Base-by-base conservation (phyloP, 2,329 filamentous ascomycete species). In the Penicillium nordicum region DNA sequence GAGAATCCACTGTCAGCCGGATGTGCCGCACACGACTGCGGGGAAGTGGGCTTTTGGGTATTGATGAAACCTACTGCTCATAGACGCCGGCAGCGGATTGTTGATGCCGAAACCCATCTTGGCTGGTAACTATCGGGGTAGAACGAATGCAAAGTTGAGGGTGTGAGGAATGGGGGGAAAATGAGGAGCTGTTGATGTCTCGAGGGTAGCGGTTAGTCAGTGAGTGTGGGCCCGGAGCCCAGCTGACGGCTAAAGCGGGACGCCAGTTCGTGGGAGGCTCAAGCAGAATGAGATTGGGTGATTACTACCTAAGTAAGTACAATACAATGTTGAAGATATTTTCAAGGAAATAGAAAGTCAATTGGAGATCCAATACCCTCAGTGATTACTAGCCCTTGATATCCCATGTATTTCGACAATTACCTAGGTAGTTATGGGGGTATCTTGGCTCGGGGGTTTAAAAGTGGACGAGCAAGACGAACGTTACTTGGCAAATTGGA, bases 61-160 rank as follows among this genome's bases (percentile, higher is more conserved):
- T 44, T 36, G 56, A 56, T 38, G 23, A 29, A 36, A 75, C 77
- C 52, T 73, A 79, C 78, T 80, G 66, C 68, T 69, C 69, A 80
- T 70, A 57, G 78, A 80, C 54, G 78, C 75, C 57, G 78, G 78
- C 57, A 80, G 68, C 41, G 78, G 76, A 63, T 78, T 79, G 60
- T 78, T 69, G 48, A 77, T 77, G 60, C 75, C 74, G 64, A 77
- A 69, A 67, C 73, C 72, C 75, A 77, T 77, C 50, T 67, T 73
- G 57, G 46, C 57, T 56, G 57, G 44, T 45, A 55, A 62, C 32
- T 51, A 59, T 54, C 46, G 45, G 48, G 52, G 47, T 34, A 43
- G 37, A 48, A 38, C 36, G 37, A 37, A 49, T 25, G 36, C 36
- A 44, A 44, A 50, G 40, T 54, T 45, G 52, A 56, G 41, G 21